Base-by-base conservation (phyloP, 352 stramenopile species). In the Halophytophthora batemanensis region DNA sequence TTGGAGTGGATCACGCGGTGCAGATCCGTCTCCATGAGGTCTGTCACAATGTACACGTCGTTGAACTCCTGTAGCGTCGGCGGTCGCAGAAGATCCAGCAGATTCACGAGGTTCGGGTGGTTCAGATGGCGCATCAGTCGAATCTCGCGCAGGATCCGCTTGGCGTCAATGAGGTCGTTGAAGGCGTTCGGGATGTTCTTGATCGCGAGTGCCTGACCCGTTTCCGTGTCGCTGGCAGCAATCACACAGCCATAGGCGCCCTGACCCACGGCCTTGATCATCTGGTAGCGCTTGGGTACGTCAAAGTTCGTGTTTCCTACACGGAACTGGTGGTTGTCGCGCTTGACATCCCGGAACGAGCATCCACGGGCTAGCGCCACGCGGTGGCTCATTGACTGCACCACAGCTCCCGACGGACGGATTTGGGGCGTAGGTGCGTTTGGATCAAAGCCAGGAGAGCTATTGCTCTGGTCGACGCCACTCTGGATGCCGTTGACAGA, bases 101-200 rank as follows among this genome's bases (percentile, higher is more conserved):
- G 59, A 53, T 91, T 90, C 43, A 94, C 77, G 49, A 94, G 52
- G 41, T 92, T 92, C 23, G 80, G 79, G 56, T 90, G 82, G 35
- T 89, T 90, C 23, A 96, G 53, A 45, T 93, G 86, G 10, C 84
- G 84, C 84, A 96, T 93, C 31, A 96, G 68, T 10, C 86, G 82
- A 28, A 96, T 90, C 64, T 96, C 86, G 29, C 86, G 80, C 37
- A 96, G 59, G 49, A 93, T 95, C 21, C 84, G 82, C 71, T 94
- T 94, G 14, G 84, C 81, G 53, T 95, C 86, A 36, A 92, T 87
- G 25, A 94, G 59, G 56, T 95, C 84, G 33, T 93, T 91, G 49
- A 96, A 96, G 4, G 93, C 93, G 56, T 96, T 97, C 25, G 93
- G 90, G 13, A 98, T 90, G 76, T 98, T 98, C 68, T 98, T 98